Evolutionary conservation across 805 yeast genomes (phyloP).

Genomic region (Barnettozyma pratensis): DNA sequence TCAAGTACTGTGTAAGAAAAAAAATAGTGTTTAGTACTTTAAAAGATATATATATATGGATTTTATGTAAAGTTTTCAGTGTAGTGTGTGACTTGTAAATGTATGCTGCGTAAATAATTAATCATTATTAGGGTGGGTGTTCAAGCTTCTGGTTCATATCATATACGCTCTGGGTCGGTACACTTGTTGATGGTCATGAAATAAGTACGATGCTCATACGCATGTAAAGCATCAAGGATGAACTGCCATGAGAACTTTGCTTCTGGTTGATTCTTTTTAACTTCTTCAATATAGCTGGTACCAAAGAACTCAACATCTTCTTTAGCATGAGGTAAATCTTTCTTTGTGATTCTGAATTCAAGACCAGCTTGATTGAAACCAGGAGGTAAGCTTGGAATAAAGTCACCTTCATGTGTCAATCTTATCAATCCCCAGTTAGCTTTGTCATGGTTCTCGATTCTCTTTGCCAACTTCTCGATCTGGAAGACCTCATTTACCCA

Average conservation of each 20-base stretch:
- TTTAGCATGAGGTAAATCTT: conserved; percentile 32
- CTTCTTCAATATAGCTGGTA: neutral
- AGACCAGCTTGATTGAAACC: conserved; percentile 30
- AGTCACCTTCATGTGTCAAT: conserved; percentile 52
- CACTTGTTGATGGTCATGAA: conserved; percentile 32
- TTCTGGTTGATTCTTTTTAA: neutral
- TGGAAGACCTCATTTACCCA: conserved; percentile 52
- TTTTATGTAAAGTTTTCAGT: no score
- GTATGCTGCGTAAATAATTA: no score
- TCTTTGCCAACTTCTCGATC: conserved; percentile 26
- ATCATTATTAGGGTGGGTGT: no score
- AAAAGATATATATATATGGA: no score
- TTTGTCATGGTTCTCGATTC: conserved; percentile 12
- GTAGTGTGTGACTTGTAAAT: no score
- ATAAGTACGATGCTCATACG: conserved; percentile 33
- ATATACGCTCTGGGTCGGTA: conserved; percentile 14
- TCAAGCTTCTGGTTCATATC: no score
- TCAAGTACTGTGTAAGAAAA: no score
- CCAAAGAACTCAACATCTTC: conserved; percentile 15
- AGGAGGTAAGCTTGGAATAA: conserved; percentile 59
- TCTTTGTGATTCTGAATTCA: conserved; percentile 29
- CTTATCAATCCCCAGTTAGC: conserved; percentile 40
- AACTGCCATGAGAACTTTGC: neutral
- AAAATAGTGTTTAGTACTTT: no score
- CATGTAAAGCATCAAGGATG: conserved; percentile 24